Conservation (phyloP, 768 basidiomycete genomes). For the Boletus huronensis region DNA sequence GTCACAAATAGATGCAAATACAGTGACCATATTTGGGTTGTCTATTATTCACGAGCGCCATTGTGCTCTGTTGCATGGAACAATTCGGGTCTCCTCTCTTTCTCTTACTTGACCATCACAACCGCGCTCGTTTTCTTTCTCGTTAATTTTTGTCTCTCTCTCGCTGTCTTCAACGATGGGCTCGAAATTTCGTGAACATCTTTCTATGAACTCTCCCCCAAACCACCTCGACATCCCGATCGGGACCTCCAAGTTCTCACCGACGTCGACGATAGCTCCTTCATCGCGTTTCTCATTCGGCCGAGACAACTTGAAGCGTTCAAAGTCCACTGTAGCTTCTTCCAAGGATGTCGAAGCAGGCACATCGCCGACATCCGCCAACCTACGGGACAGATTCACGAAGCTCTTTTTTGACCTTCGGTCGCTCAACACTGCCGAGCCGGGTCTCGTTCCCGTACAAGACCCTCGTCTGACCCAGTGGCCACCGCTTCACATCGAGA, state of each 20-base stretch:
- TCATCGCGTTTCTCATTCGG: conserved; percentile 30
- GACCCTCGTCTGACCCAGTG: conserved; percentile 29
- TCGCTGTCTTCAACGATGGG: conserved; percentile 14
- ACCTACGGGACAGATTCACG: conserved; percentile 34
- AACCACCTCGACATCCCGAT: conserved; percentile 15
- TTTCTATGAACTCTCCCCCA: conserved; percentile 20
- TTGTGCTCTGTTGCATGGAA: conserved; percentile 17
- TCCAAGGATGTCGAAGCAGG: conserved; percentile 29
- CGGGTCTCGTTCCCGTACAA: conserved; percentile 25
- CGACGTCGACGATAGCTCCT: conserved; percentile 36
- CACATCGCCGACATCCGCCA: conserved; percentile 15
- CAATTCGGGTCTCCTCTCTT: neutral
- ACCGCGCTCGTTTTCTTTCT: conserved; percentile 10
- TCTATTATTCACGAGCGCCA: conserved; percentile 12
- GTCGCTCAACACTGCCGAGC: conserved; percentile 23
- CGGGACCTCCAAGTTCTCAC: conserved; percentile 42
- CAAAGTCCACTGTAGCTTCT: neutral
- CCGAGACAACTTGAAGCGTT: conserved; percentile 9
- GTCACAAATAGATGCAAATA: neutral
- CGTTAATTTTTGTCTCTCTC: neutral
- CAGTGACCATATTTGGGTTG: conserved; percentile 16
- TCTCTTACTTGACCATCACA: conserved; percentile 6
- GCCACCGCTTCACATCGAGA: conserved; percentile 40
- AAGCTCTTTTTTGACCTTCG: conserved; percentile 38
- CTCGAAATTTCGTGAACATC: conserved; percentile 32